Base-by-base conservation (phyloP, 441 rosid species). In the Pelargonium myrrhifolium region DNA sequence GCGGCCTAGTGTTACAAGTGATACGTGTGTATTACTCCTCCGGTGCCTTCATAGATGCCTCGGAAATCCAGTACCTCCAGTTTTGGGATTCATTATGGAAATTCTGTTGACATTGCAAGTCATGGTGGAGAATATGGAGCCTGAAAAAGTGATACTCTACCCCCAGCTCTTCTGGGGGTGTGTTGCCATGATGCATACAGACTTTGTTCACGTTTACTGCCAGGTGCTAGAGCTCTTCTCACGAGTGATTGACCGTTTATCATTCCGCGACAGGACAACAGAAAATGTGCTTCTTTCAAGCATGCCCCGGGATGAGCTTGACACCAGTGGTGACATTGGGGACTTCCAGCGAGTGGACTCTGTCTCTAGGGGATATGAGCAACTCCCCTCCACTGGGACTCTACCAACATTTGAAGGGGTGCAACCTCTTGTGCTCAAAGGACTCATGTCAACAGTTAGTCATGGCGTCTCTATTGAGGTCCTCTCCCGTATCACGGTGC, bases 101-200 rank as follows among this genome's bases (percentile, higher is more conserved):
- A 89, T 92, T 78, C 85, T 94, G 72, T 79, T 92, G 81, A 94
- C 98, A 61, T 74, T 94, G 69, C 99, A 92, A 84, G 96, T 92
- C 73, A 94, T 92, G 99, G 98, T 94, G 74, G 99, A 94, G 82
- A 92, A 94, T 77, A 94, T 94, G 99, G 98, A 94, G 77, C 98
- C 98, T 18, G 97, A 89, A 84, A 94, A 94, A 83, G 89, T 94
- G 71, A 94, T 92, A 75, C 91, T 89, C 37, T 94, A 94, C 78
- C 99, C 99, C 24, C 99, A 94, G 72, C 91, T 94, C 47, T 94
- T 94, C 71, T 92, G 99, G 99, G 99, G 97, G 2, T 89, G 98
- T 70, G 94, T 94, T 2, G 99, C 99, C 62, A 86, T 92, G 98
- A 94, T 92, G 99, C 96, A 94, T 80, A 92, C 98, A 45, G 99